Evolutionary conservation across 148 eudicot genomes (phyloP).

Genomic region (Limonium bicolor): DNA sequence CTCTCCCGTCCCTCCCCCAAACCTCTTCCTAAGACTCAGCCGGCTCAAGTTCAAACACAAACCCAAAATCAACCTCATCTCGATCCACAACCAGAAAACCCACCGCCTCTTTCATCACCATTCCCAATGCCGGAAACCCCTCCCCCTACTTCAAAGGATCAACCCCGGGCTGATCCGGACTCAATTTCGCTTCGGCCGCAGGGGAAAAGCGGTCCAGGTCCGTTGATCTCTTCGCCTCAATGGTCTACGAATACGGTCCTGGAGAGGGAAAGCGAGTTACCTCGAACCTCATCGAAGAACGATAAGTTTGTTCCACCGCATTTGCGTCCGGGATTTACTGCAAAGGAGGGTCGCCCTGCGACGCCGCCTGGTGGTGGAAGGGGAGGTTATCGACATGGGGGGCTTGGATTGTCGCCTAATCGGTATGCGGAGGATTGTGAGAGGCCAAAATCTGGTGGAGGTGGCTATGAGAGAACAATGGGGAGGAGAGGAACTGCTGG

Average conservation of each 20-base stretch:
- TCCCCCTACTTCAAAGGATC: conserved; percentile 1
- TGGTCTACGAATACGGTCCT: background rate
- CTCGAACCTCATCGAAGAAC: no score
- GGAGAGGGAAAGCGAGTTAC: background rate
- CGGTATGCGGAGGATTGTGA: background rate
- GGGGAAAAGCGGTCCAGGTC: background rate
- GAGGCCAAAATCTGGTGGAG: conserved; percentile 2
- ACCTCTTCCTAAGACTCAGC: background rate
- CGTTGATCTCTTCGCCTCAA: background rate
- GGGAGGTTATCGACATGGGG: no score
- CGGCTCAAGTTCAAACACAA: no score
- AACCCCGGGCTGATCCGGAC: background rate
- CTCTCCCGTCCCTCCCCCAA: conserved; percentile 34
- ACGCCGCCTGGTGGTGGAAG: background rate
- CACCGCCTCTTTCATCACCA: background rate
- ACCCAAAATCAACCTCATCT: background rate
- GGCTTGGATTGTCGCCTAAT: background rate
- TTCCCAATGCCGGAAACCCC: background rate
- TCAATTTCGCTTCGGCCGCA: conserved; percentile 4
- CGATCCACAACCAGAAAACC: background rate
- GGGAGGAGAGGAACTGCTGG: background rate
- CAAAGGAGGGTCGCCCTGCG: conserved; percentile 1
- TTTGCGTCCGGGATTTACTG: conserved; percentile 1
- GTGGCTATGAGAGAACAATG: background rate
- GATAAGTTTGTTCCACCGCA: conserved; percentile 4